Evolutionary conservation across 176 grass and related monocot species (phyloP).

Genomic region (Thinopyrum elongatum): DNA sequence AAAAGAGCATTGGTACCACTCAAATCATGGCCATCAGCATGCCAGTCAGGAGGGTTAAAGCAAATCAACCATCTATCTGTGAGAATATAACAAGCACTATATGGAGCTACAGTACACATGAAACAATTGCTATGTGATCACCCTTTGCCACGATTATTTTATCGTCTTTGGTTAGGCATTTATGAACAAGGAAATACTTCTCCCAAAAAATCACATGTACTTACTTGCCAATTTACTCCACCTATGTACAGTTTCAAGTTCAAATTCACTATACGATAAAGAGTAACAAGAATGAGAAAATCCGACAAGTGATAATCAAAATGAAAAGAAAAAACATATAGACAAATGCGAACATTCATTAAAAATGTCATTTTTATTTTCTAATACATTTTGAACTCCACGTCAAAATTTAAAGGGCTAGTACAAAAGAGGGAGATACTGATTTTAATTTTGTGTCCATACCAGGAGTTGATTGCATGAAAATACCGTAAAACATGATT

Average conservation of each 20-base stretch:
- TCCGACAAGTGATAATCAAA: not conserved
- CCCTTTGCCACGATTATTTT: not conserved
- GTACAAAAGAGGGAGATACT: not conserved
- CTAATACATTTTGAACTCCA: not conserved
- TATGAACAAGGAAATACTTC: not conserved
- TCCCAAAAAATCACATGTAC: not conserved
- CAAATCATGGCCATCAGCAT: conserved; percentile 14
- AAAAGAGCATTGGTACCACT: conserved; percentile 5
- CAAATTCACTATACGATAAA: not conserved
- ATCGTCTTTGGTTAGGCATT: not conserved
- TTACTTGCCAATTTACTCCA: not conserved
- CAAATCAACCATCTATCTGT: not conserved
- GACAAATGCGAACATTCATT: not conserved
- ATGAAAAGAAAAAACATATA: not conserved
- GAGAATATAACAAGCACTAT: not conserved
- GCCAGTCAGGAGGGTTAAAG: not conserved
- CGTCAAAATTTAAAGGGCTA: not conserved
- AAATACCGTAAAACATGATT: not conserved
- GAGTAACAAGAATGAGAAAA: not conserved
- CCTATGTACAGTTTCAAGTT: not conserved
- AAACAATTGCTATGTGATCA: not conserved
- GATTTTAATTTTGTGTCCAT: not conserved
- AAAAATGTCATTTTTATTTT: not conserved
- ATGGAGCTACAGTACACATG: not conserved
- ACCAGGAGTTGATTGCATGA: not conserved